A percentile compares a stretch with the other conserved stretches of the same genome.
Conservation (phyloP, 345 rosid genomes). For the Litchi chinensis region DNA sequence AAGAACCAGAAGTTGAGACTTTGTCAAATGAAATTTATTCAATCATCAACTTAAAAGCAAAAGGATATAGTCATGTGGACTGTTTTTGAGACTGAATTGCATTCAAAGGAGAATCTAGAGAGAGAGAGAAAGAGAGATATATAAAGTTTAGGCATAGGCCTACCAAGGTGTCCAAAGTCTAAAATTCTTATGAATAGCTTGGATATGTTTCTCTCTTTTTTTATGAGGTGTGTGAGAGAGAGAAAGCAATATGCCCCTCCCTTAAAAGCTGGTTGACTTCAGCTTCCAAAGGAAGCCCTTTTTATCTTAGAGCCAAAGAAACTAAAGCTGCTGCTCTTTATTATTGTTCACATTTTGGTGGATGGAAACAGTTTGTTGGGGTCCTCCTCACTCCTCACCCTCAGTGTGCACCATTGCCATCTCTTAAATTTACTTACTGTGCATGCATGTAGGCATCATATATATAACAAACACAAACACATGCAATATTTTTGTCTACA, state of each 20-base stretch:
- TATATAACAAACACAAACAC: background rate
- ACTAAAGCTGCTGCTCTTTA: conserved; percentile 31
- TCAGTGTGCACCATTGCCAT: background rate
- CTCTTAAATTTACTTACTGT: no score
- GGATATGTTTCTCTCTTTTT: background rate
- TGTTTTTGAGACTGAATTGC: no score
- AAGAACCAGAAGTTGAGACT: no score
- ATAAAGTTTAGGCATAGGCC: conserved; percentile 1
- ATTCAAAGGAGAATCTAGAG: background rate
- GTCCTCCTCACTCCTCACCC: background rate
- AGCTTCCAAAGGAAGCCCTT: conserved; percentile 14
- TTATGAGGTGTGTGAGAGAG: background rate
- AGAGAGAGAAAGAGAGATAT: background rate
- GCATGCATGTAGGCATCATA: background rate
- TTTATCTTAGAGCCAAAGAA: conserved; percentile 22
- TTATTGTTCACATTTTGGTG: conserved; percentile 19
- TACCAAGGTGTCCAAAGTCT: conserved; percentile 1
- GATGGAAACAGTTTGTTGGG: conserved; percentile 3
- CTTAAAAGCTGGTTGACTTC: conserved; percentile 33
- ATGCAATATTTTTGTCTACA: background rate
- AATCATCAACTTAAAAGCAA: no score
- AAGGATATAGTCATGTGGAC: no score
- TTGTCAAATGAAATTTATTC: no score
- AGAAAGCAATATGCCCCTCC: conserved; percentile 17
- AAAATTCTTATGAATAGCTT: conserved; percentile 5